phyloP scores from a whole-genome alignment of 2,329 filamentous ascomycete species.

The Talaromyces sp. region DNA sequence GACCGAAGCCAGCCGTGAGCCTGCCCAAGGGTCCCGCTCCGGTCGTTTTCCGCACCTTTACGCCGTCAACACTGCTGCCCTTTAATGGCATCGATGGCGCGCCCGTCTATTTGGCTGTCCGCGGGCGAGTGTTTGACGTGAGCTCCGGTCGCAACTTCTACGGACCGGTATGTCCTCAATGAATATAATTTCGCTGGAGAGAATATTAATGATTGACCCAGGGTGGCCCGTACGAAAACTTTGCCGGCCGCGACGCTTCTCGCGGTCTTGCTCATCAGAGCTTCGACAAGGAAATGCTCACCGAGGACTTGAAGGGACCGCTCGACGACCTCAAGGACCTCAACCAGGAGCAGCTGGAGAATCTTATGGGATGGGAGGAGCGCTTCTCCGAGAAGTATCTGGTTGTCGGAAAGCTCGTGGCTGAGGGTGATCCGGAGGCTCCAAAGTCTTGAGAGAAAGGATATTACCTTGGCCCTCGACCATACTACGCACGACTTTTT shows the following conservation, averaged over 20 bases:
- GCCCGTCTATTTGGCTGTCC: slow-evolving; percentile 86
- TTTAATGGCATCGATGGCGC: slow-evolving; percentile 69
- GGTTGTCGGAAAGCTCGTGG: slow-evolving; percentile 81
- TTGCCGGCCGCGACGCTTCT: slow-evolving; percentile 85
- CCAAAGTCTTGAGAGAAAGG: slow-evolving; percentile 10
- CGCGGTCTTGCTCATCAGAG: slow-evolving; percentile 83
- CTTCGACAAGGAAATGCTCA: slow-evolving; percentile 94
- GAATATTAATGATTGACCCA: slow-evolving; percentile 12
- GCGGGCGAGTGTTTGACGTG: slow-evolving; percentile 88
- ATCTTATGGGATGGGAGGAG: slow-evolving; percentile 86
- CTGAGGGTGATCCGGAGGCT: slow-evolving; percentile 48
- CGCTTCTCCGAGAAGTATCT: slow-evolving; percentile 90
- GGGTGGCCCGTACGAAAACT: slow-evolving; percentile 91
- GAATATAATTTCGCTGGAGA: too few species aligned
- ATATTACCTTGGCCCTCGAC: neutral
- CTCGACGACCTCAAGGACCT: slow-evolving; percentile 71
- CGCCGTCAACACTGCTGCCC: slow-evolving; percentile 73
- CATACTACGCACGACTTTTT: neutral
- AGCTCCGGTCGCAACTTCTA: slow-evolving; percentile 85
- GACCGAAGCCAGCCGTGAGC: slow-evolving; percentile 45
- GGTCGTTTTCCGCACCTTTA: slow-evolving; percentile 81
- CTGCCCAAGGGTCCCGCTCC: slow-evolving; percentile 55
- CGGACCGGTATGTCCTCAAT: slow-evolving; percentile 63
- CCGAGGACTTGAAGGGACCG: slow-evolving; percentile 77
- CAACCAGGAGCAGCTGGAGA: slow-evolving; percentile 69